Conservation (phyloP, 164 flowering plant genomes). For the Nelumbo lutea region DNA sequence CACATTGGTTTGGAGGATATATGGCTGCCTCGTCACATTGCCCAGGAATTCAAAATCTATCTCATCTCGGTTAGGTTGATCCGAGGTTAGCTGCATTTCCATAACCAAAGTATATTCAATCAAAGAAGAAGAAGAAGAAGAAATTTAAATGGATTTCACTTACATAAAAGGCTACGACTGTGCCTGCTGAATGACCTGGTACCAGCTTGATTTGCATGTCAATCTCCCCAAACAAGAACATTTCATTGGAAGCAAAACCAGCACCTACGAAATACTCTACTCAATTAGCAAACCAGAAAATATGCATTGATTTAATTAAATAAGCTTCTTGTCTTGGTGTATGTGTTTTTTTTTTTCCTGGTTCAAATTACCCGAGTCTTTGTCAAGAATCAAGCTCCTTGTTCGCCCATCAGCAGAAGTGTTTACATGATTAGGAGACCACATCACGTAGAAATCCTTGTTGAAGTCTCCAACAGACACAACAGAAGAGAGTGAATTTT, state of each 20-base stretch:
- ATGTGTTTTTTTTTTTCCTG: neutral
- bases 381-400: slow-evolving; percentile 66
- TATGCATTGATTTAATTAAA: too few relatives aligned
- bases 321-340: too few relatives aligned
- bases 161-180: slow-evolving; percentile 79
- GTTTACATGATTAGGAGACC: slow-evolving; percentile 78
- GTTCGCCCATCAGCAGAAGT: slow-evolving; percentile 70
- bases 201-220: slow-evolving; percentile 86
- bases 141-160: slow-evolving; percentile 11
- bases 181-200: slow-evolving; percentile 80
- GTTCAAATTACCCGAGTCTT: slow-evolving; percentile 55
- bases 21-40: slow-evolving; percentile 67
- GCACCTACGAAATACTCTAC: slow-evolving; percentile 40
- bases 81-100: slow-evolving; percentile 57
- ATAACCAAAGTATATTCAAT: neutral
- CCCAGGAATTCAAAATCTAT: slow-evolving; percentile 89
- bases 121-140: neutral
- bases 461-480: slow-evolving; percentile 82
- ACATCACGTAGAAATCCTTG: slow-evolving; percentile 68
- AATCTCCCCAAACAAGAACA: slow-evolving; percentile 75
- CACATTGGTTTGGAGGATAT: slow-evolving; percentile 75
- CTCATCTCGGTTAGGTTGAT: slow-evolving; percentile 74
- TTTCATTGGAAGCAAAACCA: slow-evolving; percentile 69
- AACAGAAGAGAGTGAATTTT: slow-evolving; percentile 42
- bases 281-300: neutral